These are phyloP conservation scores for Starmerella gropengiesseri DNA, from an alignment of 805 yeast genomes.

Conservation along the genomic window DNA sequence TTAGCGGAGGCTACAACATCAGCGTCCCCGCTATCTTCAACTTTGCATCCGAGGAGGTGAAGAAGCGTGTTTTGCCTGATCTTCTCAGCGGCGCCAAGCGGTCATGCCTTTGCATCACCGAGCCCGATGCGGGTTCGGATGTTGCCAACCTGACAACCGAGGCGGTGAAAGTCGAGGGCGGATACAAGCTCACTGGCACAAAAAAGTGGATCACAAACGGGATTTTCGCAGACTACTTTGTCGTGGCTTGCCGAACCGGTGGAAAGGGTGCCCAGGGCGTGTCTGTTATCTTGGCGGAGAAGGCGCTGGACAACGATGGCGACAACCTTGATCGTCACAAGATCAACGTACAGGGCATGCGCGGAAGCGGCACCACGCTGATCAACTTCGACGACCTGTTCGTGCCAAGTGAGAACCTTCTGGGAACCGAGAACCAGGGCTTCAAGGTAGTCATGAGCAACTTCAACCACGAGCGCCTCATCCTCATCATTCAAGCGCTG, in stretches of 20 bases:
- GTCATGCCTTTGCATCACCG: conserved; percentile 35
- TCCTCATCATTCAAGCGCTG: conserved; percentile 33
- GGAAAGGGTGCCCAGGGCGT: conserved; percentile 33
- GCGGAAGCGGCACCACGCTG: conserved; percentile 34
- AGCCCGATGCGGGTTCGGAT: conserved; percentile 38
- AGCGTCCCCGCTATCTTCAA: conserved; percentile 34
- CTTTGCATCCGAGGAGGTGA: conserved; percentile 28
- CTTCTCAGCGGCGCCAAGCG: conserved; percentile 32
- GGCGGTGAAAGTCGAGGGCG: conserved; percentile 32
- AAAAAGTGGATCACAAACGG: conserved; percentile 41
- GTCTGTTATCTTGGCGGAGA: conserved; percentile 33
- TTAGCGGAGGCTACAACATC: conserved; percentile 35
- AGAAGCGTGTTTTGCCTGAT: conserved; percentile 32
- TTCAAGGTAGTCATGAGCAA: conserved; percentile 36
- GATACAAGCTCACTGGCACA: conserved; percentile 34
- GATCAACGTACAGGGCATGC: conserved; percentile 35
- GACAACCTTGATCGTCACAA: conserved; percentile 30
- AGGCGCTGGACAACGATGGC: conserved; percentile 24
- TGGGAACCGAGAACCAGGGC: conserved; percentile 35
- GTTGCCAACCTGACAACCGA: conserved; percentile 34
- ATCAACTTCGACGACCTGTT: conserved; percentile 36
- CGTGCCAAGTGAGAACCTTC: conserved; percentile 34
- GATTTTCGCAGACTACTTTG: conserved; percentile 34
- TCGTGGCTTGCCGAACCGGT: conserved; percentile 38
- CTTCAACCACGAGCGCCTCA: conserved; percentile 37